Conservation (phyloP, 148 eudicot species). For the Chenopodium suecicum region DNA sequence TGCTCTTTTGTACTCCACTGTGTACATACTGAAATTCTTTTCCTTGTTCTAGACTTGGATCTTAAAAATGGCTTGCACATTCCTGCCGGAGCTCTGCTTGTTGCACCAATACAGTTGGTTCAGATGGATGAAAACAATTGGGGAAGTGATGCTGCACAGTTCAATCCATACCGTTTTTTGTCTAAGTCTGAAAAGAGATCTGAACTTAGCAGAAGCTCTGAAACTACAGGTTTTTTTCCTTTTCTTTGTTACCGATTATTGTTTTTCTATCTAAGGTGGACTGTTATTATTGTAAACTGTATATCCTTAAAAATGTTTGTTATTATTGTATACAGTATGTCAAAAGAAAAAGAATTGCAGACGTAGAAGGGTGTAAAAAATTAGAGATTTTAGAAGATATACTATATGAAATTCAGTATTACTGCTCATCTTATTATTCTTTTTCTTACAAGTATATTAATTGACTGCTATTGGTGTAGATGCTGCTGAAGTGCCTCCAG, state of each 20-base stretch:
- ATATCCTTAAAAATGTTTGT: neutral
- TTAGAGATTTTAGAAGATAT: neutral
- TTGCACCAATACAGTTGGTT: slow-evolving; percentile 51
- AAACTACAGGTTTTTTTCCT: slow-evolving; percentile 30
- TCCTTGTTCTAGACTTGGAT: slow-evolving; percentile 34
- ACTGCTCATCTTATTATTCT: neutral
- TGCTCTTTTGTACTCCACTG: neutral
- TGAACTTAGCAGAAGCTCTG: slow-evolving; percentile 10
- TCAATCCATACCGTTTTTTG: slow-evolving; percentile 55
- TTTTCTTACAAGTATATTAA: neutral
- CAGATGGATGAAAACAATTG: slow-evolving; percentile 48
- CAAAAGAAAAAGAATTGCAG: neutral
- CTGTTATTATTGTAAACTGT: neutral
- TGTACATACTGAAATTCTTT: neutral
- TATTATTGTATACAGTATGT: neutral
- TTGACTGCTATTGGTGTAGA: slow-evolving; percentile 1
- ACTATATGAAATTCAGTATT: neutral
- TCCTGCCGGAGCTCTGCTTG: slow-evolving; percentile 55
- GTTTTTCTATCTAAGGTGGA: neutral
- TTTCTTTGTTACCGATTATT: neutral
- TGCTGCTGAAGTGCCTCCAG: slow-evolving; percentile 23
- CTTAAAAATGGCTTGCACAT: slow-evolving; percentile 43
- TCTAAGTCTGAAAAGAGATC: slow-evolving; percentile 33
- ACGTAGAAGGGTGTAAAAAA: neutral
- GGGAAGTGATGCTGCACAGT: slow-evolving; percentile 53